Evolutionary conservation across 2,329 filamentous ascomycete species (phyloP).

Genomic region (Microsporum audouinii): DNA sequence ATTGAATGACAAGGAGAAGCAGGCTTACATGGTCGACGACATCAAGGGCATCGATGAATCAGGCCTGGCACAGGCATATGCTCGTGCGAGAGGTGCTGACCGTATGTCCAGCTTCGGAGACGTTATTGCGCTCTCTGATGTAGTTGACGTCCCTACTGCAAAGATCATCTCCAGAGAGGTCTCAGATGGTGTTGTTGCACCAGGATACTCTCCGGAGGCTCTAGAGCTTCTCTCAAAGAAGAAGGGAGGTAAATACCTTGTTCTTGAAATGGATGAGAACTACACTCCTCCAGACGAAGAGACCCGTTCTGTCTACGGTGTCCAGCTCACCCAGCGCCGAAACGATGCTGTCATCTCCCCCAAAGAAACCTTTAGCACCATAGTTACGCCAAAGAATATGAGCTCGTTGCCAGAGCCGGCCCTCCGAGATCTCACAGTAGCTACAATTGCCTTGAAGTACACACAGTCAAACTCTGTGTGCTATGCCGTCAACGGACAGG

Average conservation of each 20-base stretch:
- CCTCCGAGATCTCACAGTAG: conserved; percentile 79
- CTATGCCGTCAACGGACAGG: conserved; percentile 87
- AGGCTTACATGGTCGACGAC: conserved; percentile 97
- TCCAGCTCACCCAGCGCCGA: conserved; percentile 78
- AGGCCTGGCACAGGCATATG: conserved; percentile 82
- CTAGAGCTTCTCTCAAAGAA: conserved; percentile 92
- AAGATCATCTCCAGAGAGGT: conserved; percentile 98
- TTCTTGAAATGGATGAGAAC: conserved; percentile 84
- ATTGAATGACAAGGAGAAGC: conserved; percentile 74
- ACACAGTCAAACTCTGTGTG: conserved; percentile 98
- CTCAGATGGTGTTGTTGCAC: conserved; percentile 90
- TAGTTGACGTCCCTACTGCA: conserved; percentile 83
- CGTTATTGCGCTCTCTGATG: conserved; percentile 81
- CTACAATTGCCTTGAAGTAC: conserved; percentile 96
- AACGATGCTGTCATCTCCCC: conserved; percentile 84
- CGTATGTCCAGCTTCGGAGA: conserved; percentile 99
- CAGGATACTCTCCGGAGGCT: conserved; percentile 72
- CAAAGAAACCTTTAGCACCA: conserved; percentile 64
- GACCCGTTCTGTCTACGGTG: conserved; percentile 77
- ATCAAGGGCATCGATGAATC: conserved; percentile 81
- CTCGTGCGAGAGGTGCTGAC: conserved; percentile 87
- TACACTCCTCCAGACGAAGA: conserved; percentile 68
- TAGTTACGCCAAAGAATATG: conserved; percentile 76
- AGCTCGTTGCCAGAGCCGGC: conserved; percentile 64
- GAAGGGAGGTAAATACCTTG: conserved; percentile 94